phyloP scores from a whole-genome alignment of 2,329 filamentous ascomycete genomes.

The Myriosclerotinia scirpicola region DNA sequence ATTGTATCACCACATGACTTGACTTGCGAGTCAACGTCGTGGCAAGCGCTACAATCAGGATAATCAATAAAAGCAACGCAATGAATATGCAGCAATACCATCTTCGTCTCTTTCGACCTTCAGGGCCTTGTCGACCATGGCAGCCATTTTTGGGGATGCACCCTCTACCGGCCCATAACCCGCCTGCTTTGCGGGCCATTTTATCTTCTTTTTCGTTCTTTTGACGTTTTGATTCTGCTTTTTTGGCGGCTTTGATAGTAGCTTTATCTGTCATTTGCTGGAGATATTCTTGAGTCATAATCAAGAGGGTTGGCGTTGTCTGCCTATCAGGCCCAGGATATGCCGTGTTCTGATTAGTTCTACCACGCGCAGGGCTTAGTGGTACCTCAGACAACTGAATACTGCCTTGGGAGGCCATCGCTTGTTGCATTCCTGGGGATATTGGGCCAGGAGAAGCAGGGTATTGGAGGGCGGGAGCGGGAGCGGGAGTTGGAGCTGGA shows the following conservation, averaged over 20 bases:
- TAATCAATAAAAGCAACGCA: conserved; percentile 54
- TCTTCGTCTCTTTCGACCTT: conserved; percentile 62
- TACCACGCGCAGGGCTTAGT: conserved; percentile 45
- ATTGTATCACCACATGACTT: conserved; percentile 43
- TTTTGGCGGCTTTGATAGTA: conserved; percentile 33
- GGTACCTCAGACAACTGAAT: conserved; percentile 62
- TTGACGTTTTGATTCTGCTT: conserved; percentile 47
- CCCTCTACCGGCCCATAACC: conserved; percentile 64
- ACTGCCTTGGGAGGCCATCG: conserved; percentile 62
- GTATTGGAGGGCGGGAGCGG: conserved; percentile 46
- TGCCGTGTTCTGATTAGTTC: conserved; percentile 39
- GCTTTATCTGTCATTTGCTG: conserved; percentile 24
- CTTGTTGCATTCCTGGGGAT: conserved; percentile 61
- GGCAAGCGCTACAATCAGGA: conserved; percentile 58
- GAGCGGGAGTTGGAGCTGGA: conserved; percentile 48
- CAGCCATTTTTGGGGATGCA: conserved; percentile 64
- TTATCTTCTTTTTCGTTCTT: conserved; percentile 67
- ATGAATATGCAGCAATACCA: conserved; percentile 56
- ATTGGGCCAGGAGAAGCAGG: conserved; percentile 60
- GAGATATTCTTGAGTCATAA: conserved; percentile 24
- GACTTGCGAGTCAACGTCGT: conserved; percentile 51
- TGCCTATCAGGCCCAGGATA: conserved; percentile 35
- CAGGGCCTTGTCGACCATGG: conserved; percentile 61
- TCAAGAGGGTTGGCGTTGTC: conserved; percentile 24
- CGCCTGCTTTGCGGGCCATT: conserved; percentile 55